phyloP scores from a whole-genome alignment of 495 filamentous ascomycete genomes.

The Apiosordaria backusii region DNA sequence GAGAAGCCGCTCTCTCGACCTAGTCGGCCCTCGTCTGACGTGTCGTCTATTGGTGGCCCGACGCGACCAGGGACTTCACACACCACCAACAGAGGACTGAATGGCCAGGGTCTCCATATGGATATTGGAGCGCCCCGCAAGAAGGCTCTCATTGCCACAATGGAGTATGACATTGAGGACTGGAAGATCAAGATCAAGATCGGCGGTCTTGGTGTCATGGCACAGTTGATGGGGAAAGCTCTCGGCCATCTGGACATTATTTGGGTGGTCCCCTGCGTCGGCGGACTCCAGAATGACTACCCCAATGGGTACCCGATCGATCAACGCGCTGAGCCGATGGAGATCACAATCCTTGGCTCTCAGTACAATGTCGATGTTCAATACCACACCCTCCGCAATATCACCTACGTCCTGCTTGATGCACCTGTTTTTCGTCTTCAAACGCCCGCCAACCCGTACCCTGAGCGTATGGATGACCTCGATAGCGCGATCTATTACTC shows the following conservation, averaged over 20 bases:
- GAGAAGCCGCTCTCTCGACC: conserved; percentile 5
- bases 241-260: conserved; percentile 66
- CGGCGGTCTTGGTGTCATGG: conserved; percentile 67
- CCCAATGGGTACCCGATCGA: conserved; percentile 51
- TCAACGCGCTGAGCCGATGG: conserved; percentile 53
- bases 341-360: conserved; percentile 58
- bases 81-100: background rate
- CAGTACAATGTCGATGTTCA: conserved; percentile 60
- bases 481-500: conserved; percentile 71
- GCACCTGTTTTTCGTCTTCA: conserved; percentile 67
- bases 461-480: conserved; percentile 67
- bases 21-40: background rate
- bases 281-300: conserved; percentile 49
- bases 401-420: conserved; percentile 69
- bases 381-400: conserved; percentile 64
- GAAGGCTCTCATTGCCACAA: conserved; percentile 54
- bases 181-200: conserved; percentile 73
- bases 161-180: conserved; percentile 72
- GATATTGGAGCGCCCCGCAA: conserved; percentile 22
- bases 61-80: conserved; percentile 9
- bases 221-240: conserved; percentile 68
- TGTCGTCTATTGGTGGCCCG: conserved; percentile 6
- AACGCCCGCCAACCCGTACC: conserved; percentile 61
- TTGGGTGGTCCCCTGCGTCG: conserved; percentile 74
- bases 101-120: conserved; percentile 12